Base-by-base conservation (phyloP, 1,139 yeast species). In the Groenewaldozyma auringiensis region DNA sequence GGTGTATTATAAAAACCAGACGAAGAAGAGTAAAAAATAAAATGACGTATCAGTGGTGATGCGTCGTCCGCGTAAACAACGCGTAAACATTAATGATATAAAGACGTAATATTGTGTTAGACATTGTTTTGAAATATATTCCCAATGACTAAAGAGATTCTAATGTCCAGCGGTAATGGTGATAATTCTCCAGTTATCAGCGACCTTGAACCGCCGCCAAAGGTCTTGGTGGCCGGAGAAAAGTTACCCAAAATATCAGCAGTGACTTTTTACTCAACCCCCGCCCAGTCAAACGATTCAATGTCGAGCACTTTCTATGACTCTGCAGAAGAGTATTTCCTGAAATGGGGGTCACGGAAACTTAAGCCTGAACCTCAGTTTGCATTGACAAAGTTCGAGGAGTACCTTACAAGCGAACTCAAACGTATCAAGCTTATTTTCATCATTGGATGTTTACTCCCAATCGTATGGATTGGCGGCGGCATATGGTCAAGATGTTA, bases 1-100 rank as follows among this genome's bases (percentile, higher is more conserved):
- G 97, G 97, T 47, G 95, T 95, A 47, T 62, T 79, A 51, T 78
- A 61, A 39, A 14, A 16, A 25, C 32, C 11, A 22, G 21, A 16
- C 13, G n/a, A n/a, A n/a, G 25, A 11, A 17, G 16, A 25, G 29
- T 25, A 25, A 25, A 25, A 25, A 6, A 22, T 38, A 9, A 6
- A 11, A 14, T 9, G 8, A 38, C 39, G 17, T 38, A 37, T 21
- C n/a, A n/a, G n/a, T n/a, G n/a, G n/a, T n/a, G n/a, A n/a, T n/a
- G n/a, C n/a, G n/a, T n/a, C n/a, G n/a, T n/a, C n/a, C n/a, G n/a
- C n/a, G n/a, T n/a, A n/a, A n/a, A n/a, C n/a, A n/a, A n/a, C n/a
- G n/a, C n/a, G n/a, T n/a, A n/a, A n/a, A n/a, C n/a, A n/a, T n/a
- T n/a, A n/a, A n/a, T n/a, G n/a, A n/a, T n/a, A n/a, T n/a, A n/a